Percentiles rank a stretch among this genome's conserved stretches.
phyloP scores from a whole-genome alignment of 1,284 basidiomycete genomes.

The Tausonia pullulans region DNA sequence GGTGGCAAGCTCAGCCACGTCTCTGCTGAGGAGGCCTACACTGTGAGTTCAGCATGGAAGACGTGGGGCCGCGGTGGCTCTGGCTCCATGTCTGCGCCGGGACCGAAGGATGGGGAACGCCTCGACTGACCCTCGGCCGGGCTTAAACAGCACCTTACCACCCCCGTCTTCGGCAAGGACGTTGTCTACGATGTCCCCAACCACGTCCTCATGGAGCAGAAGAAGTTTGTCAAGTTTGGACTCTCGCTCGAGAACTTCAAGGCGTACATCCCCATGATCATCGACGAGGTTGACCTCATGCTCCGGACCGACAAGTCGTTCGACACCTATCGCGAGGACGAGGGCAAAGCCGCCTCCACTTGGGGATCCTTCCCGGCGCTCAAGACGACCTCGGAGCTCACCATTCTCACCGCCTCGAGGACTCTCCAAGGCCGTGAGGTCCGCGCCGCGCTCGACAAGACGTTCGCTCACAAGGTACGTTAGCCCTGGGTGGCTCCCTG shows the following conservation, averaged over 20 bases:
- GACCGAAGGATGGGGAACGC: background rate
- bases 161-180: constrained; percentile 89
- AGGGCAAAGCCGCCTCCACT: constrained; percentile 46
- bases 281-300: constrained; percentile 66
- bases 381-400: constrained; percentile 78
- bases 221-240: constrained; percentile 81
- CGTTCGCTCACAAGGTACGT: constrained; percentile 67
- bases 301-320: constrained; percentile 46
- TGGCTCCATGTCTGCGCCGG: background rate
- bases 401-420: constrained; percentile 84
- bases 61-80: background rate
- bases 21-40: constrained; percentile 95
- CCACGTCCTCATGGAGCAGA: constrained; percentile 96
- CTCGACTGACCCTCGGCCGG: background rate
- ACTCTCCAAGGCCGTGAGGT: constrained; percentile 92
- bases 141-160: constrained; percentile 59
- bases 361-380: constrained; percentile 65
- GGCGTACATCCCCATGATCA: constrained; percentile 82
- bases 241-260: constrained; percentile 86
- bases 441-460: constrained; percentile 63
- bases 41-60: constrained; percentile 40
- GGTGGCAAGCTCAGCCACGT: constrained; percentile 87
- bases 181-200: constrained; percentile 98
- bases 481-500: constrained; percentile 23
- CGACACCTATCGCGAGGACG: constrained; percentile 48